Evolutionary conservation across 2,329 filamentous ascomycete species (phyloP).

Genomic region (Emmonsiellopsis sp.): DNA sequence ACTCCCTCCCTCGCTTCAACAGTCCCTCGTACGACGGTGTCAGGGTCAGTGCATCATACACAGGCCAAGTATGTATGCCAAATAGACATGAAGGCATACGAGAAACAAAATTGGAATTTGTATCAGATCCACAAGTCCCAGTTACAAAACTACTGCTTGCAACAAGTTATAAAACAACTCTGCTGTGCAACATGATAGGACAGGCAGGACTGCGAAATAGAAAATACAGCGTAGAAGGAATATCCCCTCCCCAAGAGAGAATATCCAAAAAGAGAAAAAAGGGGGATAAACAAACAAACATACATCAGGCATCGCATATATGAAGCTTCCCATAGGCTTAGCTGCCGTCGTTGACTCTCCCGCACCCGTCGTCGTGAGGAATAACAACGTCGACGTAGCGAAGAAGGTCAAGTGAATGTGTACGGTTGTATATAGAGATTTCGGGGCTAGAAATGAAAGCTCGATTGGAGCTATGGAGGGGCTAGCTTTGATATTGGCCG

Average conservation of each 20-base stretch:
- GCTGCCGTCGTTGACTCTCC: slow-evolving; percentile 30
- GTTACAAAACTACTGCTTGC: too few relatives aligned
- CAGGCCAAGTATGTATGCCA: too few relatives aligned
- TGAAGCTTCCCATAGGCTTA: slow-evolving; percentile 71
- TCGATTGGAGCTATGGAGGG: slow-evolving; percentile 39
- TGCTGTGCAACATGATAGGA: too few relatives aligned
- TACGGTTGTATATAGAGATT: slow-evolving; percentile 47
- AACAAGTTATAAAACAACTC: too few relatives aligned
- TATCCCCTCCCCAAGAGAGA: not conserved
- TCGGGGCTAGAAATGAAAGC: slow-evolving; percentile 50
- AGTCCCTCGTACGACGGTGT: too few relatives aligned
- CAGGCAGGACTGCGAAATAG: too few relatives aligned
- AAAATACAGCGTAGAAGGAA: not conserved
- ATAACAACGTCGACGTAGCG: slow-evolving; percentile 45
- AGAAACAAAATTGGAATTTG: too few relatives aligned
- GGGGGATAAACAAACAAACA: slow-evolving; percentile 16
- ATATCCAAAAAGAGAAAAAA: not conserved
- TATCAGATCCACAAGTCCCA: too few relatives aligned
- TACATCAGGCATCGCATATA: slow-evolving; percentile 90
- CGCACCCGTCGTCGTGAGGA: slow-evolving; percentile 46
- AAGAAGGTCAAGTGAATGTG: slow-evolving; percentile 51
- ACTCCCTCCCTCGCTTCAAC: too few relatives aligned
- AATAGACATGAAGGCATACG: too few relatives aligned
- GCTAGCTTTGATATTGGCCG: not conserved
- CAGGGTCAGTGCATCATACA: too few relatives aligned